Evolutionary conservation across 2,329 filamentous ascomycete genomes (phyloP).

Genomic region (Sclerotinia nivalis): DNA sequence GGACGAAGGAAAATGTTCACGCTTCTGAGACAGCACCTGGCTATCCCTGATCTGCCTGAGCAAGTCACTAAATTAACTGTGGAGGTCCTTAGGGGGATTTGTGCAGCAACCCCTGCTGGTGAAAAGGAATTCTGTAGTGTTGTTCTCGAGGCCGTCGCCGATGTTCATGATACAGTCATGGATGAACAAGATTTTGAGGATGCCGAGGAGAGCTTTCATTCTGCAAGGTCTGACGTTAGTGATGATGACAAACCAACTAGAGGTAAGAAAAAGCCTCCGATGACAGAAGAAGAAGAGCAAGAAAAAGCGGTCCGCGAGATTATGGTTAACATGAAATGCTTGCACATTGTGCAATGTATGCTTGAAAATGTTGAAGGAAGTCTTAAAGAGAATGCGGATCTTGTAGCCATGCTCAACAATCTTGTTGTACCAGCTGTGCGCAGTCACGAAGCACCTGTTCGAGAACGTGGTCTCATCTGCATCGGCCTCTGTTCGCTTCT

Average conservation of each 20-base stretch:
- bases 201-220: conserved; percentile 89
- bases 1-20: conserved; percentile 95
- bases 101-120: conserved; percentile 69
- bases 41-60: conserved; percentile 84
- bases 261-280: conserved; percentile 47
- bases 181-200: conserved; percentile 60
- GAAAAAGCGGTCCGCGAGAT: conserved; percentile 85
- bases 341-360: conserved; percentile 98
- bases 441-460: conserved; percentile 87
- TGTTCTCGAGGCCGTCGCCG: conserved; percentile 89
- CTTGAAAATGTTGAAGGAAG: conserved; percentile 87
- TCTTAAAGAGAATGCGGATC: conserved; percentile 82
- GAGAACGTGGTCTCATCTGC: conserved; percentile 86
- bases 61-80: conserved; percentile 87
- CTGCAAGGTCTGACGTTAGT: conserved; percentile 82
- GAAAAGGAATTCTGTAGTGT: conserved; percentile 83
- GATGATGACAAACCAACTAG: conserved; percentile 58
- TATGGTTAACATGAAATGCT: conserved; percentile 96
- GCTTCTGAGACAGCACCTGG: conserved; percentile 80
- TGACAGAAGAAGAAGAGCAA: conserved; percentile 65
- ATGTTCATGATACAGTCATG: conserved; percentile 92
- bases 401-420: conserved; percentile 98
- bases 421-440: conserved; percentile 93
- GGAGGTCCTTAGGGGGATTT: conserved; percentile 79
- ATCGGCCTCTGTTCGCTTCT: conserved; percentile 88